Base-by-base conservation (phyloP, 2,329 filamentous ascomycete species). In the Dothidotthia symphoricarpi region DNA sequence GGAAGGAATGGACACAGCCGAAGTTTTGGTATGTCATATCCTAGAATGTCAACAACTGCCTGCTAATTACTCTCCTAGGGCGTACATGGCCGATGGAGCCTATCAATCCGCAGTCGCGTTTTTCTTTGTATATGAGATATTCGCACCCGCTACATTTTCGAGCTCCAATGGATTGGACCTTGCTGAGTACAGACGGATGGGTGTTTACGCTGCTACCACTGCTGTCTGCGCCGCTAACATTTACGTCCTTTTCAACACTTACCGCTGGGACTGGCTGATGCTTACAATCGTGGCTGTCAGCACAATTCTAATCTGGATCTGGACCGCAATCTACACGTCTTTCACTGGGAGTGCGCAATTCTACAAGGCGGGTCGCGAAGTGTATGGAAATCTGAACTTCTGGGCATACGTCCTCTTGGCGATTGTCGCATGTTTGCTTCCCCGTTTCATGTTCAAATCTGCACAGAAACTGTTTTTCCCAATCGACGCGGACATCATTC, bases 181-280 rank as follows among this genome's bases (percentile, higher is more conserved):
- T 16, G 78, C 81, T 44, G 91, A 97, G 57, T 82, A 88, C 52
- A 80, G 83, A 47, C 83, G 90, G 50, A 85, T 98, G 59, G 93
- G 93, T 57, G 80, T 88, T 36, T 94, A 93, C 65, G 81, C 96
- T 54, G 89, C 83, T 3, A 88, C 87, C 40, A 86, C 87, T 11
- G 83, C 88, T 6, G 83, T 98, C 41, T 72, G 95, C 52, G 84
- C 88, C 27, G 94, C 95, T 74, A 98, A 98, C 68, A 73, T 84
- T 42, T 98, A 97, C 72, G 88, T 98, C 53, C 74, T 98, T 49
- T 82, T 97, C 72, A 98, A 98, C 69, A 94, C 87, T 1, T 97
- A 95, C 68, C 82, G 91, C 44, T 98, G 93, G 93, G 93, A 98
- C 66, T 98, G 91, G 91, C 75, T 98, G 57, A 94, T 94, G 70